Base-by-base conservation (phyloP, 768 basidiomycete genomes). In the Rhodosporidiobolus odoratus region DNA sequence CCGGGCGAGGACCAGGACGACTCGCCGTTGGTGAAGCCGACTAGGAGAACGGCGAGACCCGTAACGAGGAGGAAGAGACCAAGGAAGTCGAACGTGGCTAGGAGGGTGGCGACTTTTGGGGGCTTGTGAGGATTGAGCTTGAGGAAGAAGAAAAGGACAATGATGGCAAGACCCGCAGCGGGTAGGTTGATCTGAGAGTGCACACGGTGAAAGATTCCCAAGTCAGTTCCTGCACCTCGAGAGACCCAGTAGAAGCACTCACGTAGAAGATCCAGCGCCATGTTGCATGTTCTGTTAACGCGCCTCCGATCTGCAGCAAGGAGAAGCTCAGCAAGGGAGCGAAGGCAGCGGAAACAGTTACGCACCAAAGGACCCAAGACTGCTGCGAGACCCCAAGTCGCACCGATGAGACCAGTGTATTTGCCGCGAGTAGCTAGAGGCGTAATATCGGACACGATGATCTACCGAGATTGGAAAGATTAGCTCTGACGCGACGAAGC, bases 311-410 rank as follows among this genome's bases (percentile, higher is more conserved):
- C 52, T 54, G 52, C n/a, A 52, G 50, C 13, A 13, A 27, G 50
- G 4, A 30, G 50, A 8, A 52, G 32, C n/a, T n/a, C n/a, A n/a
- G n/a, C n/a, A n/a, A n/a, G n/a, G n/a, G 53, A 15, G 30, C 30
- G 53, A 34, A 32, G 30, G 32, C 3, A 34, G 15, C 48, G 48
- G 12, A 15, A 23, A 16, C 23, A 13, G 34, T 1, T 1, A 37
- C 54, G 35, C 27, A 93, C 79, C 19, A 96, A 82, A 4, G 92
- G 92, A 0, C 91, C 89, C 19, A 89, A 72, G 27, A 89, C 86
- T 69, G 87, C 86, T 21, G 85, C 84, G 62, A 84, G 84, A 8
- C 91, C 91, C 79, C 79, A 81, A 0, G 76, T 68, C 0, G 76
- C 75, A 7, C 79, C 79, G 60, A 80, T 72, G 4, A 59, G 34